Base-by-base conservation (phyloP, 2,329 filamentous ascomycete species). In the Zymoseptoria tritici region DNA sequence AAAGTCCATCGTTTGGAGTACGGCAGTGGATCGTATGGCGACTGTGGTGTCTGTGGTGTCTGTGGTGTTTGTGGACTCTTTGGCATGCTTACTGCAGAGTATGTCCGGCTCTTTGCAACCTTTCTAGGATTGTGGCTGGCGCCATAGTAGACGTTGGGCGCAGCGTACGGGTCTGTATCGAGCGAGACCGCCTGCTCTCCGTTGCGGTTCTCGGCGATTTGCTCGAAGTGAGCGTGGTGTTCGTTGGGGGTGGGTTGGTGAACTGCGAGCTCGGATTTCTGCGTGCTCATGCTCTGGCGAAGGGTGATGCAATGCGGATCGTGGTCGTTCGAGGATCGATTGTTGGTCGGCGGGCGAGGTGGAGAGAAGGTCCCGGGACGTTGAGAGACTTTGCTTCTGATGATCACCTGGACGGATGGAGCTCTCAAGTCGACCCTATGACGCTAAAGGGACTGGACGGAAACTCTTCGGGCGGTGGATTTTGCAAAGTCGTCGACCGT, bases 71-170 rank as follows among this genome's bases (percentile, higher is more conserved):
- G 42, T 52, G 26, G 50, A 36, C 29, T 50, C 24, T 24, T 52
- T 36, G 42, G 7, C 29, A 56, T 13, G 72, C 81, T 72, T 75
- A 84, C 82, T 61, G 80, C 77, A 42, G 82, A 84, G 68, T 82
- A 81, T 4, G 82, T 82, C 61, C 83, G 76, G 52, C 74, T 74
- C 57, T 80, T 76, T 61, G 75, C 74, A 56, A 76, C 72, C 69
- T 80, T 78, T 63, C 76, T 74, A 67, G 76, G 76, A 62, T 74
- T 71, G 63, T 80, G 76, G 60, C 78, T 77, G 56, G 80, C 76
- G 65, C 83, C 82, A 74, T 86, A 86, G 73, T 86, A 86, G 64
- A 84, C 73, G 62, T 82, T 78, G 8, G 83, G 78, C 49, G 82
- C 76, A 46, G 83, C 82, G 67, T 80, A 81, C 4, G 84, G 83